Evolutionary conservation across 177 flowering plant species (phyloP).

Genomic region (Vitis hybrid): DNA sequence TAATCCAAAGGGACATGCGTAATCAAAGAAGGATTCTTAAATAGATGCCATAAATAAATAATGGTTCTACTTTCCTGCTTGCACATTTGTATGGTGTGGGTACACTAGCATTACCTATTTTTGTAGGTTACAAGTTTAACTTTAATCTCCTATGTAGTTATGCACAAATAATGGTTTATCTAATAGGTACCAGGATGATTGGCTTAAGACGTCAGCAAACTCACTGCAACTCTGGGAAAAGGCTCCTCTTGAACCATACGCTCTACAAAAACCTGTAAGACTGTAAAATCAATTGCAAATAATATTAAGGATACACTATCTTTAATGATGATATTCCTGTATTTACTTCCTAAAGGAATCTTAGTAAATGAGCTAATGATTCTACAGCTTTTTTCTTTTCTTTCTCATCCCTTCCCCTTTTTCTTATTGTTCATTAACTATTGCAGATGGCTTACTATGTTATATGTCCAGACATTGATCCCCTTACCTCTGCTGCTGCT

Average conservation of each 20-base stretch:
- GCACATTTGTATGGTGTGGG: too few relatives aligned
- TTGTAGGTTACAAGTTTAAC: background rate
- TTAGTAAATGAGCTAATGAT: background rate
- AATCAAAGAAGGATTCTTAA: too few relatives aligned
- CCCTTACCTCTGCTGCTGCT: constrained; percentile 81
- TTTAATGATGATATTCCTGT: background rate
- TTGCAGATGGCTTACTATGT: constrained; percentile 85
- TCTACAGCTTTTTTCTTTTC: constrained; percentile 5
- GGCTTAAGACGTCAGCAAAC: constrained; percentile 90
- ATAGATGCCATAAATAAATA: too few relatives aligned
- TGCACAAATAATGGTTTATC: constrained; percentile 13
- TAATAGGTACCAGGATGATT: constrained; percentile 97
- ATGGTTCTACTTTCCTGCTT: too few relatives aligned
- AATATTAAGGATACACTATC: background rate
- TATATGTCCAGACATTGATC: constrained; percentile 91
- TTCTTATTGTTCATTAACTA: constrained; percentile 9
- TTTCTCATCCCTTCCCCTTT: too few relatives aligned
- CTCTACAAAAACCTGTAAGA: constrained; percentile 78
- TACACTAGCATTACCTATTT: background rate
- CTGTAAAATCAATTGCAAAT: constrained; percentile 12
- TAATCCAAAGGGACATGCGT: too few relatives aligned
- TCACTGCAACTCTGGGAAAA: constrained; percentile 94
- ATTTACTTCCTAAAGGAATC: background rate
- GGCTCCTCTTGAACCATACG: constrained; percentile 99
- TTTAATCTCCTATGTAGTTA: background rate